Percentiles rank a stretch among this genome's conserved stretches.
Conservation (phyloP, 2,329 filamentous ascomycete genomes). For the Fusarium udum region DNA sequence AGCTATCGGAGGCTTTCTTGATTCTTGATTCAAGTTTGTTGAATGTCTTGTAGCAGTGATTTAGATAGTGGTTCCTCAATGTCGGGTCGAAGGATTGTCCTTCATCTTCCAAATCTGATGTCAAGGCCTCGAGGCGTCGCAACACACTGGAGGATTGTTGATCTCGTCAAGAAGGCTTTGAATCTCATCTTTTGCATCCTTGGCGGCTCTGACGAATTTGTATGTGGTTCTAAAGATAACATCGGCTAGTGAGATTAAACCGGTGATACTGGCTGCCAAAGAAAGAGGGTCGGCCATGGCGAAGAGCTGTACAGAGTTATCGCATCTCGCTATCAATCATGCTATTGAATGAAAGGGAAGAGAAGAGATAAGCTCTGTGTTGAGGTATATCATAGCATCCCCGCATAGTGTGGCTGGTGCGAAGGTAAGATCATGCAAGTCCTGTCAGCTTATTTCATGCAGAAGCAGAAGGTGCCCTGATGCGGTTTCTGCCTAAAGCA, state of each 20-base stretch:
- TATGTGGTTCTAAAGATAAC: background rate
- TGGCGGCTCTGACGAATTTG: background rate
- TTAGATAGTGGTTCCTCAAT: background rate
- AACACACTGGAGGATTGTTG: background rate
- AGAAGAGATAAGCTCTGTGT: background rate
- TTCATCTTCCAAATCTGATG: background rate
- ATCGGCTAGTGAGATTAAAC: background rate
- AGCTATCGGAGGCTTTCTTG: background rate
- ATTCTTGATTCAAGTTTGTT: background rate
- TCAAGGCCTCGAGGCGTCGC: background rate
- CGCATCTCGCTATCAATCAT: accelerated
- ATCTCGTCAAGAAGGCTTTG: background rate
- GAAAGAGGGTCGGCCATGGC: constrained; percentile 16
- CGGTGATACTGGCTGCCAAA: constrained; percentile 4
- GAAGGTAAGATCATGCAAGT: background rate
- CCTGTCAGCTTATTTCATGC: background rate
- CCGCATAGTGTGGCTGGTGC: background rate
- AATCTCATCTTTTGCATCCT: background rate
- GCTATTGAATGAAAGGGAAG: accelerated
- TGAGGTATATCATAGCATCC: no score
- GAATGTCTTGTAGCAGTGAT: background rate
- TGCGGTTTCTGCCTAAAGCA: background rate
- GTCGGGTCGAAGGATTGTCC: background rate
- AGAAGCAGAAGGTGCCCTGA: background rate
- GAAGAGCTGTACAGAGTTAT: background rate